Evolutionary conservation across 2,329 filamentous ascomycete species (phyloP).

Genomic region (Bipolaris gigantea): DNA sequence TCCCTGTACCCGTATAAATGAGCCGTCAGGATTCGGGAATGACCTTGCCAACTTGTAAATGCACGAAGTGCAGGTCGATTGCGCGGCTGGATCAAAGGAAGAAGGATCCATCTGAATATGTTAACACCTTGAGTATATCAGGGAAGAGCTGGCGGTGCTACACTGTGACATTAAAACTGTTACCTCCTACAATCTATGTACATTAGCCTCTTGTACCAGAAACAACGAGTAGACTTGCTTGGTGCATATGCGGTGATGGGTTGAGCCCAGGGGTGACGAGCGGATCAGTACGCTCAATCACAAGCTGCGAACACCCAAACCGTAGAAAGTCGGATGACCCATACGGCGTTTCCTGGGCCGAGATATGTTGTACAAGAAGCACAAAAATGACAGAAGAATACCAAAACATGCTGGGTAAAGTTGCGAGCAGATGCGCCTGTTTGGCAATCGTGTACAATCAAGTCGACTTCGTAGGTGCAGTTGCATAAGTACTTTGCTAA

Average conservation of each 20-base stretch:
- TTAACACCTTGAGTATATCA: neutral
- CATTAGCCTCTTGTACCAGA: neutral
- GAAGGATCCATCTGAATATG: neutral
- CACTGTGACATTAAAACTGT: slow-evolving; percentile 31
- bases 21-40: neutral
- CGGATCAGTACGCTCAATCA: slow-evolving; percentile 30
- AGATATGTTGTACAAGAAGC: neutral
- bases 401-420: neutral
- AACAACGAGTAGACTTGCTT: neutral
- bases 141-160: slow-evolving; percentile 3
- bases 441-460: neutral
- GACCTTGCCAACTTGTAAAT: slow-evolving; percentile 19
- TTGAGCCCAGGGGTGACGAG: slow-evolving; percentile 25
- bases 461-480: neutral
- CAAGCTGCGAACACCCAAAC: slow-evolving; percentile 33
- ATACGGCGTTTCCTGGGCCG: neutral
- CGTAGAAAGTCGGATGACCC: slow-evolving; percentile 13
- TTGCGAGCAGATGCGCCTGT: neutral
- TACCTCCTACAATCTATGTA: slow-evolving; percentile 33
- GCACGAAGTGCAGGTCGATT: slow-evolving; percentile 35
- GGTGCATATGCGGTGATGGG: slow-evolving; percentile 31
- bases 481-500: neutral
- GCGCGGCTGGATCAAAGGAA: neutral
- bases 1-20: neutral
- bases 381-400: neutral